Conservation (phyloP, 1,284 basidiomycete genomes). For the Phylloboletellus chloephorus region DNA sequence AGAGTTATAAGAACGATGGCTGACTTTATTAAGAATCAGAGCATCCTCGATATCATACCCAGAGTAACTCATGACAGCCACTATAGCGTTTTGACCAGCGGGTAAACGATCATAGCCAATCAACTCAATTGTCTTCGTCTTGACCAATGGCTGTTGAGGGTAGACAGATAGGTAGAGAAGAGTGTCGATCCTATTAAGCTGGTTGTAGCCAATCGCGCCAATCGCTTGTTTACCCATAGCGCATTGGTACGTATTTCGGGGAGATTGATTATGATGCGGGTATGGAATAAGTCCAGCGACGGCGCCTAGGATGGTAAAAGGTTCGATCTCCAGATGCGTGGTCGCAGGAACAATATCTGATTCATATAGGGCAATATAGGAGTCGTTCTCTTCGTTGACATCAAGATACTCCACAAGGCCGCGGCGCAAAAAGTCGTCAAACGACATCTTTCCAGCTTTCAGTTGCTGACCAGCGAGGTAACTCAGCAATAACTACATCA, state of each 20-base stretch:
- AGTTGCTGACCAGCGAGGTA: slow-evolving; percentile 50
- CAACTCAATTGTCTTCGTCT: slow-evolving; percentile 96
- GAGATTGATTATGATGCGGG: slow-evolving; percentile 99
- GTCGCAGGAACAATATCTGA: slow-evolving; percentile 75
- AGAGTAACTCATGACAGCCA: slow-evolving; percentile 98
- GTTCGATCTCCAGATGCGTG: slow-evolving; percentile 98
- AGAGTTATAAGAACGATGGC: slow-evolving; percentile 12
- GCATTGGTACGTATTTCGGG: slow-evolving; percentile 98
- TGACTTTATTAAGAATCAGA: slow-evolving; percentile 88
- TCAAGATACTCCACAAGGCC: slow-evolving; percentile 99
- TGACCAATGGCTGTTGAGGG: slow-evolving; percentile 99
- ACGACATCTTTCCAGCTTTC: slow-evolving; percentile 74
- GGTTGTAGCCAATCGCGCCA: slow-evolving; percentile 98
- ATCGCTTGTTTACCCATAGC: slow-evolving; percentile 99
- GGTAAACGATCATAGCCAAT: slow-evolving; percentile 96
- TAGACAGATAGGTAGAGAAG: slow-evolving; percentile 99
- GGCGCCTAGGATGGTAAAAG: slow-evolving; percentile 95
- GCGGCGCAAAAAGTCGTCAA: slow-evolving; percentile 91
- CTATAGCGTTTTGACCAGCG: slow-evolving; percentile 97
- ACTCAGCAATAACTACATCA: slow-evolving; percentile 13
- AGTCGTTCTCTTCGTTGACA: slow-evolving; percentile 99
- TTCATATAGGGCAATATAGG: slow-evolving; percentile 95
- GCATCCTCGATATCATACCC: slow-evolving; percentile 99
- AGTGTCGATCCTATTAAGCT: slow-evolving; percentile 96
- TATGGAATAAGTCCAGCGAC: slow-evolving; percentile 99